Percentiles rank a stretch among this genome's conserved stretches.
Evolutionary conservation across 1,284 basidiomycete genomes (phyloP).

Genomic region (Ganoderma meredithae): DNA sequence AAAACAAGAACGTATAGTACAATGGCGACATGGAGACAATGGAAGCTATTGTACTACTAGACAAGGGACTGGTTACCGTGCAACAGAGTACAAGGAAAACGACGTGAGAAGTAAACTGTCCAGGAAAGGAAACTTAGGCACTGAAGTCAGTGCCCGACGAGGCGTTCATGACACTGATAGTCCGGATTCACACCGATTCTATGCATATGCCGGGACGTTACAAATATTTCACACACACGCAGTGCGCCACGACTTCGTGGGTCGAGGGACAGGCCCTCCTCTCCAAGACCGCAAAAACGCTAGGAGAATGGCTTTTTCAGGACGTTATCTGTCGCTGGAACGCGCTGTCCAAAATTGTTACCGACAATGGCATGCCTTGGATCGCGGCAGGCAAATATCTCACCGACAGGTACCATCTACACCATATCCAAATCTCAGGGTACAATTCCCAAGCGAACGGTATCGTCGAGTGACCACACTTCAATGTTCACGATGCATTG

Average conservation of each 20-base stretch:
- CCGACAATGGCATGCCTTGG: not conserved
- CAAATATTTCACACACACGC: not conserved
- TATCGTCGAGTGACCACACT: too few species aligned
- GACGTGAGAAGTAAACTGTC: too few species aligned
- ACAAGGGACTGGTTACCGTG: too few species aligned
- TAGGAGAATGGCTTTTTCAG: not conserved
- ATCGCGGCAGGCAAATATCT: not conserved
- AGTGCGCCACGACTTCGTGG: not conserved
- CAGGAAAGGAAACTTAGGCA: too few species aligned
- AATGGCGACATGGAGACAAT: too few species aligned
- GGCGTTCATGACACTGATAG: too few species aligned
- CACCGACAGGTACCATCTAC: not conserved
- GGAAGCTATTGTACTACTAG: too few species aligned
- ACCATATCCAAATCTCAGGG: not conserved
- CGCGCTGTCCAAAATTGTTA: not conserved
- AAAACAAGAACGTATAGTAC: too few species aligned
- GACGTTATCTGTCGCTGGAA: not conserved
- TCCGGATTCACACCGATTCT: not conserved
- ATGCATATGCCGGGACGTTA: not conserved
- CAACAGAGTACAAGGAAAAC: too few species aligned
- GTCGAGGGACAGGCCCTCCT: not conserved
- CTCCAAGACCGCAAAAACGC: not conserved
- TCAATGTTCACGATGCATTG: too few species aligned
- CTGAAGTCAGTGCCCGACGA: too few species aligned
- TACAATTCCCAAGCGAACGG: not conserved